Evolutionary conservation across 2,329 filamentous ascomycete genomes (phyloP), one percentile per base, ranked within the genome.

Genomic region (Colletotrichum chlorophyti): DNA sequence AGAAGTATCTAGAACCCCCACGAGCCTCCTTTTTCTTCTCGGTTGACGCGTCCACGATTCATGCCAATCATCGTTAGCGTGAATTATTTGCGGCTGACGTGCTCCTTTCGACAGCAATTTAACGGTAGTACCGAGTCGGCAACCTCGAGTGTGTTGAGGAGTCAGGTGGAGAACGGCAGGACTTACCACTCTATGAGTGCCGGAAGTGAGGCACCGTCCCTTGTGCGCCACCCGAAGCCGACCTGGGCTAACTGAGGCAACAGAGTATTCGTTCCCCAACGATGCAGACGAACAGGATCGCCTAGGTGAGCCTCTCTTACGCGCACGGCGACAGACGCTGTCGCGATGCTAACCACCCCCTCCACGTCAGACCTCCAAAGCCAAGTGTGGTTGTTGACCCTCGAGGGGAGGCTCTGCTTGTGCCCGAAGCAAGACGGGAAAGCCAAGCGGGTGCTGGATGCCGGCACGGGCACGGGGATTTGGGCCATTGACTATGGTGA

Each of bases 321-420:
- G 15, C 11, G 7, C 5, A 10, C 6, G 15, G 4, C 58, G 42
- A 11, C 41, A 17, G 14, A 12, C 12, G 6, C 14, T 21, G 11
- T 1, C 12, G 4, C 4, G 14, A 14, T 2, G 7, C 19, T 58
- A 40, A 43, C 17, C 19, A 43, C 17, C 19, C 14, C 12, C 10
- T n/a, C 15, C 4, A 4, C 12, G 23, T 14, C 63, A 69, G 72
- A 76, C 48, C 58, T 76, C 0, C 73, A 76, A 61, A 73, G 76
- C 43, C 69, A 74, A 27, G 58, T 75, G 0, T 73, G 70, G 42
- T 37, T 57, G 0, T 58, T 76, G 11, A 75, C 72, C 0, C 64
- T 73, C 10, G 65, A 66, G 1, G 67, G 67, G 6, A 70, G 70
- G 37, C 64, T 75, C 0, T 70, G 63, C 32, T 21, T 68, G 0